Base-by-base conservation (phyloP, 805 yeast genomes). In the Nakazawaea peltata region DNA sequence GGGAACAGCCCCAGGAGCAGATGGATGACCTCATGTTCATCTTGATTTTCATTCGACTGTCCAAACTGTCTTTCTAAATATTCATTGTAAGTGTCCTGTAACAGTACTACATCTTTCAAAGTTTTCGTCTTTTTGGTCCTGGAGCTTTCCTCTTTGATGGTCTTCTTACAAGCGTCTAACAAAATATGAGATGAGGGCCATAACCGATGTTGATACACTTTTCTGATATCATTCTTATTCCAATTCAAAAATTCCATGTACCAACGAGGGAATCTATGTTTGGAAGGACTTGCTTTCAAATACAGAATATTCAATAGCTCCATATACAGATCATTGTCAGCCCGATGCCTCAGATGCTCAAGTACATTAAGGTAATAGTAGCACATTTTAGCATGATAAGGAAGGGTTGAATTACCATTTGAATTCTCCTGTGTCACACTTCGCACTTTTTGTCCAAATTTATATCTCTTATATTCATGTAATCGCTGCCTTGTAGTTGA, bases 121-220 rank as follows among this genome's bases (percentile, higher is more conserved):
- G n/a, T n/a, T n/a, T n/a, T n/a, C n/a, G n/a, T n/a, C n/a, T n/a
- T n/a, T n/a, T n/a, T n/a, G n/a, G n/a, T n/a, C n/a, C n/a, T n/a
- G n/a, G 14, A 17, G 18, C 13, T n/a, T 34, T 34, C 14, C 3
- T 22, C 23, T 8, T 28, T 12, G 23, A 10, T 8, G 23, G 16
- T 5, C 7, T n/a, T 13, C 9, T 14, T 25, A 3, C 19, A 18
- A 4, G 26, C 25, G 11, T 29, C 30, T 5, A 14, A 5, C 6
- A 32, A 19, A n/a, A 19, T 6, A 37, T 37, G 36, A 11, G 16
- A 7, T 13, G 14, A 18, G 5, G 41, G 41, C 41, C 41, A 37
- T 5, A 37, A 4, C 3, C 21, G 28, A 11, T 30, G 16, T 6
- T 29, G 14, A 12, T 18, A 11, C 2, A 37, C 30, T 3, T 13